phyloP scores from a whole-genome alignment of 352 stramenopile genomes.

The Pythium pyrilobum region DNA sequence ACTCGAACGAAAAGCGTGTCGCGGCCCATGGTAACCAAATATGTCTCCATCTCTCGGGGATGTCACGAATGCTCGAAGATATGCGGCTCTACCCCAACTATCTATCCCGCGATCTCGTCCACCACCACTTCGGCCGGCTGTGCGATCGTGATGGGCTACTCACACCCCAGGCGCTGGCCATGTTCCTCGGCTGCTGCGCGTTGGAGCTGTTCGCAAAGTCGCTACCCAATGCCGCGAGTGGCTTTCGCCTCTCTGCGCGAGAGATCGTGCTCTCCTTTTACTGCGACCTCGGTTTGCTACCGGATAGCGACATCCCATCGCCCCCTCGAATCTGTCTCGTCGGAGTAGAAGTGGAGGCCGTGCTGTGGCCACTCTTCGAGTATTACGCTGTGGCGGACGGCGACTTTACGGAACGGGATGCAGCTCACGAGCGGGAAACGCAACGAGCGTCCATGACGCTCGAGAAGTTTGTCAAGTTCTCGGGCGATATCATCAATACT shows the following conservation, averaged over 20 bases:
- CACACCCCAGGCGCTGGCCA: conserved; percentile 36
- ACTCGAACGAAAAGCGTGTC: conserved; percentile 41
- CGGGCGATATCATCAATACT: conserved; percentile 52
- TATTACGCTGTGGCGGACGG: conserved; percentile 46
- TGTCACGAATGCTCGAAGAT: conserved; percentile 53
- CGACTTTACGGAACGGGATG: not conserved
- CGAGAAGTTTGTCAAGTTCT: conserved; percentile 50
- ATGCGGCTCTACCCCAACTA: conserved; percentile 54
- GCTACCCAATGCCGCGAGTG: not conserved
- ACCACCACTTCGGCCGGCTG: conserved; percentile 39
- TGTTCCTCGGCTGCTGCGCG: conserved; percentile 57
- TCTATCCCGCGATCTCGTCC: conserved; percentile 44
- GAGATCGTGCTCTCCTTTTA: conserved; percentile 71
- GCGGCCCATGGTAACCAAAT: conserved; percentile 38
- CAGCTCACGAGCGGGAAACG: conserved; percentile 15
- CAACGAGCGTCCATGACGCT: conserved; percentile 42
- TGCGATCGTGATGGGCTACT: conserved; percentile 31
- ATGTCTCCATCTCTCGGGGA: conserved; percentile 29
- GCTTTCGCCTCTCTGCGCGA: conserved; percentile 44
- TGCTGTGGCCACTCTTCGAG: conserved; percentile 78
- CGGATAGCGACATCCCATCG: conserved; percentile 36
- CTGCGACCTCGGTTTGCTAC: conserved; percentile 45
- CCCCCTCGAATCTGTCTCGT: conserved; percentile 49
- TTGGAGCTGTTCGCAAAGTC: conserved; percentile 48
- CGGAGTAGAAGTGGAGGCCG: conserved; percentile 55